phyloP scores from a whole-genome alignment of 2,329 filamentous ascomycete species.

The Cordyceps militaris region DNA sequence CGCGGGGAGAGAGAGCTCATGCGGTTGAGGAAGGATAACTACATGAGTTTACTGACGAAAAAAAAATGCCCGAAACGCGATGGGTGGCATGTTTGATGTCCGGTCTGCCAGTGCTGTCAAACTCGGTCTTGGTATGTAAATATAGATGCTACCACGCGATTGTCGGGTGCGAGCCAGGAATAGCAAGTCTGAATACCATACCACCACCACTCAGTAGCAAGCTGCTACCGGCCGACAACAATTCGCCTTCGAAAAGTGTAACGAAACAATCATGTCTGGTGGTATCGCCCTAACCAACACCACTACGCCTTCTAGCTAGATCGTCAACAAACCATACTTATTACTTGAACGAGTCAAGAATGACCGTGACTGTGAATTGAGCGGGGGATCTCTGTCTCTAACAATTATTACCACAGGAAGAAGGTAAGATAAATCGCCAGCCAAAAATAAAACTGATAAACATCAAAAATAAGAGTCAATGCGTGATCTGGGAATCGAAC shows the following conservation, averaged over 20 bases:
- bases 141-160: background rate
- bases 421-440: background rate
- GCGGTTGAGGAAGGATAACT: background rate
- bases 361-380: no score
- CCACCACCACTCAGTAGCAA: no score
- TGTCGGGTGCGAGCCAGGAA: background rate
- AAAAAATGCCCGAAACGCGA: no score
- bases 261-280: no score
- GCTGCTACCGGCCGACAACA: no score
- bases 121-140: background rate
- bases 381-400: background rate
- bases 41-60: background rate
- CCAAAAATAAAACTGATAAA: background rate
- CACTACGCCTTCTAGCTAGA: no score
- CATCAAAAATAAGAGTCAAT: background rate
- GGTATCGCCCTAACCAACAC: no score
- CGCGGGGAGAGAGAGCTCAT: no score
- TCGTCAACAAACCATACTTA: no score
- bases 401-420: background rate
- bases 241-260: no score
- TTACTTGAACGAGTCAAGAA: no score
- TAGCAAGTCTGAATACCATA: no score
- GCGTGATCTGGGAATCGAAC: conserved; percentile 14
- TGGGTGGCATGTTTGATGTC: background rate
- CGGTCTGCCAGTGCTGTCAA: background rate